These are phyloP conservation scores for Pseudozyma pruni DNA, from an alignment of 1,284 basidiomycete genomes.

Conservation along the genomic window DNA sequence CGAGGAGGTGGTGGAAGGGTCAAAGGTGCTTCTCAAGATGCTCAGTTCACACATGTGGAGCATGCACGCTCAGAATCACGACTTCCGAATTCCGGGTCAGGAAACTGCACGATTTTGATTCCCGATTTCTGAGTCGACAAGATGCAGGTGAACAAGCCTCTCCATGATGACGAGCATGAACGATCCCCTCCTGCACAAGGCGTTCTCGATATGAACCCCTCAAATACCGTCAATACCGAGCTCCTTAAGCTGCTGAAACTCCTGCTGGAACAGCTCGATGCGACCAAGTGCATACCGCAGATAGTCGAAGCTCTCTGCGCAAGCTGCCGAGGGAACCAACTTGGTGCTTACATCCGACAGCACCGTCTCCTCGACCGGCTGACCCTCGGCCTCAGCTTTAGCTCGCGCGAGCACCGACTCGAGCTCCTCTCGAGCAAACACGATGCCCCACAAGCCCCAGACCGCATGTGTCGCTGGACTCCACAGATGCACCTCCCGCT, in stretches of 20 bases:
- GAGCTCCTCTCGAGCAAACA: constrained; percentile 60
- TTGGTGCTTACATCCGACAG: constrained; percentile 13
- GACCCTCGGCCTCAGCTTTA: constrained; percentile 27
- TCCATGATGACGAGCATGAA: not conserved
- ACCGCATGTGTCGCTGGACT: constrained; percentile 62
- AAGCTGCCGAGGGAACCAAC: constrained; percentile 17
- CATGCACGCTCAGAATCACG: not conserved
- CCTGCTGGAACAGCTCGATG: constrained; percentile 61
- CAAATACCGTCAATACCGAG: constrained; percentile 34
- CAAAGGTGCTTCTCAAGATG: not conserved
- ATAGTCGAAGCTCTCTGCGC: constrained; percentile 61
- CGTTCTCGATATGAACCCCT: not conserved
- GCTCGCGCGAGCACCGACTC: constrained; percentile 43
- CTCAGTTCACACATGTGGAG: constrained; percentile 5
- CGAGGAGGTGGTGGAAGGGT: constrained; percentile 1
- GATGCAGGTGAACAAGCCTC: not conserved
- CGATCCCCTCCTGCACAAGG: too few relatives aligned
- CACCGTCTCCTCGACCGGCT: constrained; percentile 26
- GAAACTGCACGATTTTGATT: not conserved
- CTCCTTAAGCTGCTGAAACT: constrained; percentile 40
- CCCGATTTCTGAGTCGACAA: constrained; percentile 2
- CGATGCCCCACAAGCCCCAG: constrained; percentile 66
- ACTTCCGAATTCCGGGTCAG: constrained; percentile 2
- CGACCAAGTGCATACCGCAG: constrained; percentile 61
- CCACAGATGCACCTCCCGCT: constrained; percentile 61